A percentile compares a stretch with the other conserved stretches of the same genome.
phyloP scores from a whole-genome alignment of 345 rosid species.

The Salix koriyanagi region DNA sequence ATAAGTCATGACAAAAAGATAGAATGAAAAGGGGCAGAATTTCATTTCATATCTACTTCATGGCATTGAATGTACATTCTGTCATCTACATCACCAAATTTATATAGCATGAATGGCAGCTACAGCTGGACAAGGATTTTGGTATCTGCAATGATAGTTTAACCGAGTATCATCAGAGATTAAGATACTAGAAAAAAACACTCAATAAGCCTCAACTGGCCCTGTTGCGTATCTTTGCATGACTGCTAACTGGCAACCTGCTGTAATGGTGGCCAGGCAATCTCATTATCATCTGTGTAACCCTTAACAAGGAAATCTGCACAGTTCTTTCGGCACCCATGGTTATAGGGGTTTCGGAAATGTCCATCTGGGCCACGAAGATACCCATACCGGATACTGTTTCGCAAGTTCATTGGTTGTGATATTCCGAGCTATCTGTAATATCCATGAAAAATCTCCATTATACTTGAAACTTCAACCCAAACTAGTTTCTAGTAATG shows the following conservation, averaged over 20 bases:
- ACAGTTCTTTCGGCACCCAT: conserved; percentile 84
- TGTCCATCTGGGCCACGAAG: conserved; percentile 75
- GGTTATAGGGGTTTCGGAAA: conserved; percentile 87
- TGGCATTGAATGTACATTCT: conserved; percentile 7
- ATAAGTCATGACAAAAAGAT: not conserved
- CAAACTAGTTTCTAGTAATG: not conserved
- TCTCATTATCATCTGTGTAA: conserved; percentile 63
- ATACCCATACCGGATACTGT: conserved; percentile 62
- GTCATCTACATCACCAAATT: not conserved
- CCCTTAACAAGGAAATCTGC: conserved; percentile 68
- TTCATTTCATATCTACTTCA: not conserved
- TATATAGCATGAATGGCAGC: not conserved
- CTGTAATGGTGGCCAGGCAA: conserved; percentile 66
- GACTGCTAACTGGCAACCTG: conserved; percentile 38
- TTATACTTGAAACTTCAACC: not conserved
- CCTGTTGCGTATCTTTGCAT: not conserved
- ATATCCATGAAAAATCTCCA: not conserved
- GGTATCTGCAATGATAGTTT: not conserved
- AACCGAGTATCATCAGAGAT: not conserved
- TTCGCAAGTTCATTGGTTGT: conserved; percentile 88
- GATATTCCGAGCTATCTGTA: conserved; percentile 82
- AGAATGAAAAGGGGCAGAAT: not conserved
- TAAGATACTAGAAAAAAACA: not conserved
- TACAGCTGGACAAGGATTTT: not conserved
- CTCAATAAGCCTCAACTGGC: not conserved